phyloP scores from a whole-genome alignment of 495 filamentous ascomycete species.

The Hypoxylon fragiforme region DNA sequence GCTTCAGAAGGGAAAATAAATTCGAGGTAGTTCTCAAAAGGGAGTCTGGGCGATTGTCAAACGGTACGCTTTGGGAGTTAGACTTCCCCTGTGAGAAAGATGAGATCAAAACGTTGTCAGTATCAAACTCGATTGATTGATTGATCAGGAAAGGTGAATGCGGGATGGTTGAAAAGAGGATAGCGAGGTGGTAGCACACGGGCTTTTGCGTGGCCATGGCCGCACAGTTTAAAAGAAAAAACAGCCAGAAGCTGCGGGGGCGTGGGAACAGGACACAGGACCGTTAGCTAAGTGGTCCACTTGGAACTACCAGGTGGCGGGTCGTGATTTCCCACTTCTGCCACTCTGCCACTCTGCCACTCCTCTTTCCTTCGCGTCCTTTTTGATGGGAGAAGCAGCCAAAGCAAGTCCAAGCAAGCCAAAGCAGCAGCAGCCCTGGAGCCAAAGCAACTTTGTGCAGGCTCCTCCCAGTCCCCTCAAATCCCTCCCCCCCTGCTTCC shows the following conservation, averaged over 20 bases:
- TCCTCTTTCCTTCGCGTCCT: constrained; percentile 16
- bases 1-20: constrained; percentile 26
- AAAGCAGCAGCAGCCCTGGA: background rate
- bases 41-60: constrained; percentile 38
- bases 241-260: constrained; percentile 51
- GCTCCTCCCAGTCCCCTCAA: background rate
- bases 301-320: constrained; percentile 14
- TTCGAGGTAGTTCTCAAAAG: constrained; percentile 31
- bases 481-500: constrained; percentile 6
- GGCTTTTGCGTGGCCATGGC: constrained; percentile 49
- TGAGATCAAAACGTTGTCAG: constrained; percentile 40
- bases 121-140: constrained; percentile 46
- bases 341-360: no score
- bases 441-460: no score
- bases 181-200: constrained; percentile 58
- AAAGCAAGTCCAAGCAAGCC: no score
- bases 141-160: constrained; percentile 62
- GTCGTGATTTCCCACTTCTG: constrained; percentile 28
- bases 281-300: constrained; percentile 10
- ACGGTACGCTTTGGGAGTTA: constrained; percentile 45
- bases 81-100: constrained; percentile 50
- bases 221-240: constrained; percentile 49
- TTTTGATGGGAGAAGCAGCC: constrained; percentile 6
- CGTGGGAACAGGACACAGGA: constrained; percentile 40
- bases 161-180: constrained; percentile 64